Base-by-base conservation (phyloP, 139 green algal species). In the Auxenochlorella pyrenoidosa region DNA sequence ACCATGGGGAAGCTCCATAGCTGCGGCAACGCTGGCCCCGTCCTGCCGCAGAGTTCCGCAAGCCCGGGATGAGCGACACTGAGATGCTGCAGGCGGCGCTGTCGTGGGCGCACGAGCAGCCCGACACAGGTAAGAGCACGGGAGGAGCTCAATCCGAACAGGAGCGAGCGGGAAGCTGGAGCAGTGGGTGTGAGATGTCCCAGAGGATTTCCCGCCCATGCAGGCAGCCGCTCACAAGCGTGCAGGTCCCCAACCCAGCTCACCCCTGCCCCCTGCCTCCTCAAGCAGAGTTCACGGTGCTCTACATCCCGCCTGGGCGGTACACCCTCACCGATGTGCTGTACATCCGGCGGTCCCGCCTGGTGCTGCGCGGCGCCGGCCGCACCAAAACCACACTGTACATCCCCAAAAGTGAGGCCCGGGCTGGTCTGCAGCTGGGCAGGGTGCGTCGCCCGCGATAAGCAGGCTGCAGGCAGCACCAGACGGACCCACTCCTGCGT, bases 361-460 rank as follows among this genome's bases (percentile, higher is more conserved):
- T 83, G 51, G 78, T 83, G 78, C 54, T 83, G 78, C 78, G 78
- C 16, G 78, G 78, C 18, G 78, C 78, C 15, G 78, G 78, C 22
- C 26, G n/a, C 51, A 26, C 18, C 18, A 71, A 71, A 18, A 83
- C 78, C 16, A 26, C 38, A 6, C 36, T 83, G 30, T 83, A 83
- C 78, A 47, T 83, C n/a, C 78, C 78, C n/a, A 71, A 83, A 8
- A 72, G 54, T 82, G 76, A 82, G 76, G 26, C 13, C 30, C 30
- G 68, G n/a, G 12, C 68, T 28, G 47, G 32, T 13, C 54, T 63
- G 54, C 54, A 24, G 15, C 54, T 63, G 54, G 54, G 54, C 54
- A 24, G 22, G 22, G 60, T 24, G 60, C 60, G 18, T 70, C 4
- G 26, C 26, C 26, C 10, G 47, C 15, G 15, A 63, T 13, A 63